Percentiles rank a stretch among this genome's conserved stretches.
phyloP scores from a whole-genome alignment of 2,329 filamentous ascomycete genomes.

The Aspergillus sp. region DNA sequence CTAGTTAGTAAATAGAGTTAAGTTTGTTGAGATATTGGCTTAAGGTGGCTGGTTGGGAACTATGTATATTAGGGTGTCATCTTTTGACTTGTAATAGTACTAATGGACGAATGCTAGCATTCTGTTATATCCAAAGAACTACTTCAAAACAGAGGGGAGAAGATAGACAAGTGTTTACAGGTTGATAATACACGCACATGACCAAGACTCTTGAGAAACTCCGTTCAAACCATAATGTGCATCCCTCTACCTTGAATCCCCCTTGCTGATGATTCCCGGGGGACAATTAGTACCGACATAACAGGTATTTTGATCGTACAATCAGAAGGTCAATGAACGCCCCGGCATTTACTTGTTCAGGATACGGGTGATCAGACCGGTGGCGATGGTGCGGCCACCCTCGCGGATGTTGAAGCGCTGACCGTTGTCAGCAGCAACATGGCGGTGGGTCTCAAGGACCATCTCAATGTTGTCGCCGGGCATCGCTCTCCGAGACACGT shows the following conservation, averaged over 20 bases:
- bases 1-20: too few species aligned
- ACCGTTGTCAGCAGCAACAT: conserved; percentile 78
- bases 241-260: conserved; percentile 17
- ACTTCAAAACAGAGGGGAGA: conserved; percentile 11
- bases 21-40: not conserved
- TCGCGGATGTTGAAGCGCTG: conserved; percentile 98
- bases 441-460: conserved; percentile 74
- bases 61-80: not conserved
- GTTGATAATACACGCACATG: conserved; percentile 27
- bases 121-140: conserved; percentile 11
- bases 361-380: conserved; percentile 71
- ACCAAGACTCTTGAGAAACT: conserved; percentile 27
- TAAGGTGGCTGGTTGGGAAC: not conserved
- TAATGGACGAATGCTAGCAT: too few species aligned
- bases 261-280: conserved; percentile 26
- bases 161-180: conserved; percentile 19
- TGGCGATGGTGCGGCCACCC: conserved; percentile 82
- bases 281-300: conserved; percentile 23
- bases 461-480: conserved; percentile 99
- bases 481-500: conserved; percentile 78
- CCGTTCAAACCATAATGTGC: conserved; percentile 16
- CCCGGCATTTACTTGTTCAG: conserved; percentile 33
- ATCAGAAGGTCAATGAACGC: conserved; percentile 8
- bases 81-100: too few species aligned
- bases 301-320: conserved; percentile 24